Evolutionary conservation across 176 grass and related monocot species (phyloP), one percentile per base, ranked within the genome.

Genomic region (Eleusine coracana): DNA sequence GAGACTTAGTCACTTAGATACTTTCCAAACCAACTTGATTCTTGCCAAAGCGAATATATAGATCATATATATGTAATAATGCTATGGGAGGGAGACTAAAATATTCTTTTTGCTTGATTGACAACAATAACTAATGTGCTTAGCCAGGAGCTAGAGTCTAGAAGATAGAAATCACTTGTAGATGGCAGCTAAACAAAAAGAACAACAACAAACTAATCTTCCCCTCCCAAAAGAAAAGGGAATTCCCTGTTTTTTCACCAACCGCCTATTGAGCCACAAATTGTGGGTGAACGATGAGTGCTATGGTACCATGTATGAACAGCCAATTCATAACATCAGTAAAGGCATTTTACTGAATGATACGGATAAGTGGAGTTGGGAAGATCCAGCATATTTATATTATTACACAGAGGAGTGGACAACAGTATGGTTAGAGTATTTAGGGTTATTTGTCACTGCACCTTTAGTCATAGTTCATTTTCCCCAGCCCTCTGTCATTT

Each of bases 361-460:
- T 64, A 79, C 29, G 54, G 28, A 37, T 36, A 42, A 55, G 36
- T 36, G 73, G 21, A 56, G 18, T 49, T 21, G 23, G 70, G 55
- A 71, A 86, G 21, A 55, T 41, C 74, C 7, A 48, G 4, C 39
- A 51, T 39, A 66, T 80, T 31, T 58, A 13, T 62, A 75, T 50
- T 25, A 18, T 12, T 13, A 38, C 21, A 52, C 1, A 10, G 17
- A 39, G 44, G 61, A 69, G 60, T 23, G 48, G 28, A 39, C 56
- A 52, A 11, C 60, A 52, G 2, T 52, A 55, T 55, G 3, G 2
- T 20, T 18, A 54, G 15, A 16, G 51, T n/a, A 58, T 20, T 58
- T 58, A 58, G 20, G 20, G 20, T 58, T 23, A 58, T 58, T 58
- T 58, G 7, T 58, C 20, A 58, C 21, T n/a, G 7, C 49, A 52